Conservation (phyloP, 2,329 filamentous ascomycete genomes). For the Sclerotinia trifoliorum region DNA sequence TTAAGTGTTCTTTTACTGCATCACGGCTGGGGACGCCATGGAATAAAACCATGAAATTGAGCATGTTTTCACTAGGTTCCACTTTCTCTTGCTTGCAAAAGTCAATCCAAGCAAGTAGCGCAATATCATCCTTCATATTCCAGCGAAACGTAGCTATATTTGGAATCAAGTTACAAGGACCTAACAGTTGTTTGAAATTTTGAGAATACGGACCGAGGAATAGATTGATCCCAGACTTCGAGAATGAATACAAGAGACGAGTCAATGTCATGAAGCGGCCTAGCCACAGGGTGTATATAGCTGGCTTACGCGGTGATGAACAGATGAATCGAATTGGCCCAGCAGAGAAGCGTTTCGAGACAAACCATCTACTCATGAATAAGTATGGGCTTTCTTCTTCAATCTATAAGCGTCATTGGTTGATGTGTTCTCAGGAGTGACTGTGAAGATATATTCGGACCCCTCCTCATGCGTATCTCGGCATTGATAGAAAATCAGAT, state of each 20-base stretch:
- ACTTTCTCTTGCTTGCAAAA: conserved; percentile 7
- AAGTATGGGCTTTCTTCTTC: conserved; percentile 3
- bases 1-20: background rate
- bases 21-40: background rate
- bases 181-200: background rate
- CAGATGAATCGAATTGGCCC: conserved; percentile 14
- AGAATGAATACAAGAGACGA: conserved; percentile 22
- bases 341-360: conserved; percentile 25
- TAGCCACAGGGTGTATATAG: conserved; percentile 22
- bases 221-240: conserved; percentile 21
- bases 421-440: conserved; percentile 22
- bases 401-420: background rate
- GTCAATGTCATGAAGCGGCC: conserved; percentile 2
- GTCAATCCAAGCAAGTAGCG: conserved; percentile 23
- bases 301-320: conserved; percentile 23
- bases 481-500: conserved; percentile 24
- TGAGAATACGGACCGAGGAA: background rate
- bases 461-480: conserved; percentile 24
- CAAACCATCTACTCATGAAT: conserved; percentile 23
- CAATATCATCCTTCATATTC: background rate
- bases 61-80: background rate
- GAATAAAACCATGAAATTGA: background rate
- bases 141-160: background rate
- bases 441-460: conserved; percentile 27
- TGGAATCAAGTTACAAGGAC: background rate